phyloP scores from a whole-genome alignment of 2,329 filamentous ascomycete species.

The Phyllosticta citriasiana region DNA sequence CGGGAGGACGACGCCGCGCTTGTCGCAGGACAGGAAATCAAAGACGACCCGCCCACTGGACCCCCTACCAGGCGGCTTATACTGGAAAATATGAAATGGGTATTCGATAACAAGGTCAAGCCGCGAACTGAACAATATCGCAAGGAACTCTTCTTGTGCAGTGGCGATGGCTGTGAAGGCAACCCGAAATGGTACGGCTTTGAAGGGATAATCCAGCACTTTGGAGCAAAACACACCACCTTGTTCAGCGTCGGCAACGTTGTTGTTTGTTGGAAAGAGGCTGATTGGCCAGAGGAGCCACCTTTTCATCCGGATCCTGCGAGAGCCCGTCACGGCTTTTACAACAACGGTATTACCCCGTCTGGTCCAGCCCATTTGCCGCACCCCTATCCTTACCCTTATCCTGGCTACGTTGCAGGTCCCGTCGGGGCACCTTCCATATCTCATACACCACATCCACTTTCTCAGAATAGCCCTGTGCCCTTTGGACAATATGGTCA shows the following conservation, averaged over 20 bases:
- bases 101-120: slow-evolving; percentile 69
- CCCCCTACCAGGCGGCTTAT: slow-evolving; percentile 54
- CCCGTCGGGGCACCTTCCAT: slow-evolving; percentile 27
- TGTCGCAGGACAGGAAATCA: slow-evolving; percentile 7
- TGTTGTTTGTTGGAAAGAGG: slow-evolving; percentile 64
- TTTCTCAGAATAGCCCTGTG: slow-evolving; percentile 25
- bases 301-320: slow-evolving; percentile 58
- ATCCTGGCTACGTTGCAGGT: slow-evolving; percentile 28
- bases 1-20: slow-evolving; percentile 39
- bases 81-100: slow-evolving; percentile 78
- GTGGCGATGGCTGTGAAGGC: slow-evolving; percentile 49
- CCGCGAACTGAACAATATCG: slow-evolving; percentile 54
- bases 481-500: slow-evolving; percentile 23
- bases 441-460: slow-evolving; percentile 17
- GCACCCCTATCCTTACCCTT: slow-evolving; percentile 20
- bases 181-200: slow-evolving; percentile 62
- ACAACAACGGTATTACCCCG: slow-evolving; percentile 15
- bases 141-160: slow-evolving; percentile 69
- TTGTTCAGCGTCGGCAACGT: slow-evolving; percentile 59
- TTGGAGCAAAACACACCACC: slow-evolving; percentile 69
- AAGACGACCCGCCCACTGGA: slow-evolving; percentile 40
- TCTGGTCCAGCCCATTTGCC: slow-evolving; percentile 12
- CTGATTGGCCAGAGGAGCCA: slow-evolving; percentile 68
- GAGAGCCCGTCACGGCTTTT: slow-evolving; percentile 30
- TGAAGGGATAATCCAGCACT: slow-evolving; percentile 73